Percentiles rank a stretch among this genome's conserved stretches.
Evolutionary conservation across 2,329 filamentous ascomycete genomes (phyloP).

Genomic region (Neocatenulostroma microsporum): DNA sequence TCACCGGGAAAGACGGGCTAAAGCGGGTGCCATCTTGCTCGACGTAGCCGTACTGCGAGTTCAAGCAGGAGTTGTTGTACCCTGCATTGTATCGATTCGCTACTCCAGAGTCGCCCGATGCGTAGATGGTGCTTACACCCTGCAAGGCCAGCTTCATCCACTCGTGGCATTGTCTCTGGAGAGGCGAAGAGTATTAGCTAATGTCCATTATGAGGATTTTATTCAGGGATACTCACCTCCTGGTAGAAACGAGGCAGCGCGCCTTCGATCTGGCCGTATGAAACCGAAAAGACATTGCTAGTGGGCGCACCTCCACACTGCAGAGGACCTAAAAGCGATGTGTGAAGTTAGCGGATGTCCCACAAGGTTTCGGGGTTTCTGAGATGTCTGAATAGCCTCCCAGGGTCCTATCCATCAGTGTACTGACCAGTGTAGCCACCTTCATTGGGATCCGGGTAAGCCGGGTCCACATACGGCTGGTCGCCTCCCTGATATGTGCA

Average conservation of each 20-base stretch:
- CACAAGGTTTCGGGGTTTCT: no score
- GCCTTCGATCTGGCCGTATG: slow-evolving; percentile 55
- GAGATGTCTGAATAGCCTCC: no score
- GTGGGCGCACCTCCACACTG: slow-evolving; percentile 14
- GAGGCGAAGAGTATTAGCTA: no score
- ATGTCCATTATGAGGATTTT: no score
- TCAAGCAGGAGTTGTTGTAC: slow-evolving; percentile 26
- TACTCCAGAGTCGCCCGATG: slow-evolving; percentile 41
- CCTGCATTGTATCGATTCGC: slow-evolving; percentile 38
- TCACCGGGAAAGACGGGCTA: slow-evolving; percentile 41
- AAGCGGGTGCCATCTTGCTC: slow-evolving; percentile 29
- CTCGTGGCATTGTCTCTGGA: slow-evolving; percentile 48
- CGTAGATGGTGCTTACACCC: slow-evolving; percentile 45
- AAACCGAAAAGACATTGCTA: slow-evolving; percentile 50
- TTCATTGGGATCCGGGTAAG: slow-evolving; percentile 30
- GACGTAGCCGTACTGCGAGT: slow-evolving; percentile 19
- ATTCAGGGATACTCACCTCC: no score
- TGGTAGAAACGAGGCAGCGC: slow-evolving; percentile 43
- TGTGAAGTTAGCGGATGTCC: no score
- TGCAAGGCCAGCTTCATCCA: slow-evolving; percentile 51
- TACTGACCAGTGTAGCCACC: slow-evolving; percentile 31
- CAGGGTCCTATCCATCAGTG: no score
- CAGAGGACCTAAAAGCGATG: no score
- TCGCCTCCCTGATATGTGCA: slow-evolving; percentile 36
- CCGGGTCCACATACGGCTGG: slow-evolving; percentile 32